phyloP scores from a whole-genome alignment of 441 rosid genomes.

The Gossypium trilobum region DNA sequence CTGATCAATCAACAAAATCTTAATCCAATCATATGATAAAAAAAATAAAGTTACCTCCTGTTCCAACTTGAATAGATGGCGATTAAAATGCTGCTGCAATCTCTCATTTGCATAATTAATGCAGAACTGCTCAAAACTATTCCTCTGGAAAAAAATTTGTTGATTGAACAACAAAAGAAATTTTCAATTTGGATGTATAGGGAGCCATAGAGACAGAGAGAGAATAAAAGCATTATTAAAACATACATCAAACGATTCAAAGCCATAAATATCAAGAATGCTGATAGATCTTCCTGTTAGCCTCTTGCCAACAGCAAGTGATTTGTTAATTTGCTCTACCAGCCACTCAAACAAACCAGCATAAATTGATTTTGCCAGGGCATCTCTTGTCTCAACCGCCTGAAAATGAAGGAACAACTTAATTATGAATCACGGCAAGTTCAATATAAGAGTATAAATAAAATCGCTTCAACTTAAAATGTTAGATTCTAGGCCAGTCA shows the following conservation, averaged over 20 bases:
- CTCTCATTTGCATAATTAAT: constrained; percentile 98
- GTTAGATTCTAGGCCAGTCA: constrained; percentile 2
- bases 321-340: constrained; percentile 92
- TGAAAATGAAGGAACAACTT: constrained; percentile 28
- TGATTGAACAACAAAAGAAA: constrained; percentile 19
- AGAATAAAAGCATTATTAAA: constrained; percentile 15
- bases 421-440: not conserved
- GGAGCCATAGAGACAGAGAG: not conserved
- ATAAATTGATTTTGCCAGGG: constrained; percentile 90
- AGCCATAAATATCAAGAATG: constrained; percentile 98
- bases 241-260: constrained; percentile 93
- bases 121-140: constrained; percentile 98
- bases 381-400: constrained; percentile 93
- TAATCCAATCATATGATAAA: constrained; percentile 1
- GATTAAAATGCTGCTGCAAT: constrained; percentile 95
- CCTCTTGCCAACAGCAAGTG: constrained; percentile 91
- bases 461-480: not conserved
- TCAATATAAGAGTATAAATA: constrained; percentile 1
- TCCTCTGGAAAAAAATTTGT: constrained; percentile 44
- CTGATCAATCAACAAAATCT: not conserved
- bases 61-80: constrained; percentile 94
- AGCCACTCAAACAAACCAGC: constrained; percentile 92
- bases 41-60: constrained; percentile 62
- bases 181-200: not conserved
- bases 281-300: constrained; percentile 95